phyloP scores from a whole-genome alignment of 2,329 filamentous ascomycete species.

The Rhynchosporium secalis region DNA sequence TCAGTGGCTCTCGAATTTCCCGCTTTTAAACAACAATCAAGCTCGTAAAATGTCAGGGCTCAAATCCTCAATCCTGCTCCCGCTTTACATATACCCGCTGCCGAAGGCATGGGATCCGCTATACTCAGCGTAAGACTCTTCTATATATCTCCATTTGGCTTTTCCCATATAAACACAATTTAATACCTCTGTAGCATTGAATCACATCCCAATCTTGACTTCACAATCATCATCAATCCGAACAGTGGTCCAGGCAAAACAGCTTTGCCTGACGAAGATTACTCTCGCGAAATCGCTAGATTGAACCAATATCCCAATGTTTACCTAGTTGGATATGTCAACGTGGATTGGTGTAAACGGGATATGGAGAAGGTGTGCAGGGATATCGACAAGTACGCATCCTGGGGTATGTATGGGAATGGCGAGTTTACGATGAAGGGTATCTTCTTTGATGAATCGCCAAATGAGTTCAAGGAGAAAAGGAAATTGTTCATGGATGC shows the following conservation, averaged over 20 bases:
- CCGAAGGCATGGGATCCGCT: constrained; percentile 29
- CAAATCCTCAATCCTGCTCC: constrained; percentile 28
- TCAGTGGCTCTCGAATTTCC: not conserved
- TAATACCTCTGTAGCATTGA: constrained; percentile 10
- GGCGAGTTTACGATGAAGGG: constrained; percentile 21
- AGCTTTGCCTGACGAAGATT: constrained; percentile 15
- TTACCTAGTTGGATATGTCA: constrained; percentile 14
- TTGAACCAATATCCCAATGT: constrained; percentile 15
- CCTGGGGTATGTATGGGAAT: constrained; percentile 19
- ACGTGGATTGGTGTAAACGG: constrained; percentile 16
- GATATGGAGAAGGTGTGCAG: constrained; percentile 13
- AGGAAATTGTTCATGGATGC: constrained; percentile 17
- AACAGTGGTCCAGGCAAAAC: constrained; percentile 16
- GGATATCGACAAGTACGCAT: constrained; percentile 23
- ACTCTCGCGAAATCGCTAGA: constrained; percentile 13
- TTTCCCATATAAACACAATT: no score
- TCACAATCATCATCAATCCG: constrained; percentile 22
- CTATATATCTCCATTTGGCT: not conserved
- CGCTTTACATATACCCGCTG: constrained; percentile 31
- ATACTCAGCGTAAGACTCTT: constrained; percentile 20
- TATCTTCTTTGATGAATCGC: constrained; percentile 29
- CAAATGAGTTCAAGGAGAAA: constrained; percentile 19
- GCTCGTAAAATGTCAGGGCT: not conserved
- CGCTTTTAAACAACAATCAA: not conserved
- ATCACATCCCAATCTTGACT: constrained; percentile 11